A percentile compares a stretch with the other conserved stretches of the same genome.
Evolutionary conservation across 805 yeast species (phyloP).

Genomic region (Candida awuae): DNA sequence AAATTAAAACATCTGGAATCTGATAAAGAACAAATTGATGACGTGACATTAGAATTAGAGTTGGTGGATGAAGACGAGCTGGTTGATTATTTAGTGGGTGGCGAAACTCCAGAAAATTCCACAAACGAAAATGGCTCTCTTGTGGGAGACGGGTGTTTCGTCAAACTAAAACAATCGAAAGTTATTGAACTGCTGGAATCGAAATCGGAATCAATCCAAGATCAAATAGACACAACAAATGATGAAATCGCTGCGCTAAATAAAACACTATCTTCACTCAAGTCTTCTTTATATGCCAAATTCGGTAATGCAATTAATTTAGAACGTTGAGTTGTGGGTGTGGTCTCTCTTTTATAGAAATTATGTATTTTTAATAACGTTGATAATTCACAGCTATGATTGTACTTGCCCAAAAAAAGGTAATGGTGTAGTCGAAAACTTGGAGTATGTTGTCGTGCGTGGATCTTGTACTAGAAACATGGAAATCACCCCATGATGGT

Average conservation of each 20-base stretch:
- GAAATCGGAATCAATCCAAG: slow-evolving; percentile 48
- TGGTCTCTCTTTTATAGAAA: too few relatives aligned
- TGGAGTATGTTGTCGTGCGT: too few relatives aligned
- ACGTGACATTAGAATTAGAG: slow-evolving; percentile 77
- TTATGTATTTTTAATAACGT: too few relatives aligned
- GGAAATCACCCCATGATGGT: too few relatives aligned
- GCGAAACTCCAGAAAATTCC: slow-evolving; percentile 24
- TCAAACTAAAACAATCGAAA: slow-evolving; percentile 56
- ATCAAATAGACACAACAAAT: slow-evolving; percentile 39
- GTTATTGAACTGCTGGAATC: slow-evolving; percentile 62
- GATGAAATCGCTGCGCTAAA: slow-evolving; percentile 43
- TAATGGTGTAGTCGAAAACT: too few relatives aligned
- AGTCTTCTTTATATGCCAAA: slow-evolving; percentile 71
- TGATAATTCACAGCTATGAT: too few relatives aligned
- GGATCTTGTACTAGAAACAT: too few relatives aligned
- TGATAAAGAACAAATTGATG: slow-evolving; percentile 85
- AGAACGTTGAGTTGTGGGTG: too few relatives aligned
- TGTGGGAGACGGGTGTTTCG: slow-evolving; percentile 74
- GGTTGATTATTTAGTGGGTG: slow-evolving; percentile 75
- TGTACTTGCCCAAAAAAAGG: too few relatives aligned
- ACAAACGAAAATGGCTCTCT: slow-evolving; percentile 61
- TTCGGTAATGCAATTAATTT: slow-evolving; percentile 86
- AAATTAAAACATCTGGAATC: slow-evolving; percentile 42
- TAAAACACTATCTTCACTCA: slow-evolving; percentile 49
- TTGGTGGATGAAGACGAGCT: slow-evolving; percentile 70